These are phyloP conservation scores for Volvox africanus DNA, from an alignment of 139 green algal species.

Conservation along the genomic window DNA sequence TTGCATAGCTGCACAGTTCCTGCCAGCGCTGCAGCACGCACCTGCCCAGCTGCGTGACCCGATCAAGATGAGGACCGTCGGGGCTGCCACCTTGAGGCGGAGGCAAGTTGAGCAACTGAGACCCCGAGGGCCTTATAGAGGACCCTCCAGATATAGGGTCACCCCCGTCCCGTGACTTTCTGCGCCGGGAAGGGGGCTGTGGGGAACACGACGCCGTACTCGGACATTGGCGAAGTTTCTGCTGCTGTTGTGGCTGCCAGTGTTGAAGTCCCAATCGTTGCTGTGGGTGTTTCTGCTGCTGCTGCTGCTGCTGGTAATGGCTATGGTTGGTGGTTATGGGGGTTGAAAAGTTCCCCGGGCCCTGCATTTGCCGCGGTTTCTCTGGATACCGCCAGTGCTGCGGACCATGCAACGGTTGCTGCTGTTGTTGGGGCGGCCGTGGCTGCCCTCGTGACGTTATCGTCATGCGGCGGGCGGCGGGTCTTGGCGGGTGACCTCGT, in stretches of 20 bases:
- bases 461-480: background rate
- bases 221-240: background rate
- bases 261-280: background rate
- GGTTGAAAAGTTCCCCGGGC: too few species aligned
- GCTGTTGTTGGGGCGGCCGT: background rate
- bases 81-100: too few species aligned
- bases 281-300: background rate
- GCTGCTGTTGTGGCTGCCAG: background rate
- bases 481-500: background rate
- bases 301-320: constrained; percentile 1
- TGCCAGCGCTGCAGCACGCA: constrained; percentile 27
- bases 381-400: background rate
- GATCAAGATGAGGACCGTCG: background rate
- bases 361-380: too few species aligned
- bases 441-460: background rate
- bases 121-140: background rate
- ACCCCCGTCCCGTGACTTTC: too few species aligned
- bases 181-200: too few species aligned
- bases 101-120: too few species aligned
- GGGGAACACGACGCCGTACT: too few species aligned
- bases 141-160: background rate
- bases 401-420: background rate
- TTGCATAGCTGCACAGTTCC: background rate
- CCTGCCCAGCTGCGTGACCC: background rate
- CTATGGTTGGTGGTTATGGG: too few species aligned